These are phyloP conservation scores for Xylaria intraflava DNA, from an alignment of 495 filamentous ascomycete genomes.

Conservation along the genomic window DNA sequence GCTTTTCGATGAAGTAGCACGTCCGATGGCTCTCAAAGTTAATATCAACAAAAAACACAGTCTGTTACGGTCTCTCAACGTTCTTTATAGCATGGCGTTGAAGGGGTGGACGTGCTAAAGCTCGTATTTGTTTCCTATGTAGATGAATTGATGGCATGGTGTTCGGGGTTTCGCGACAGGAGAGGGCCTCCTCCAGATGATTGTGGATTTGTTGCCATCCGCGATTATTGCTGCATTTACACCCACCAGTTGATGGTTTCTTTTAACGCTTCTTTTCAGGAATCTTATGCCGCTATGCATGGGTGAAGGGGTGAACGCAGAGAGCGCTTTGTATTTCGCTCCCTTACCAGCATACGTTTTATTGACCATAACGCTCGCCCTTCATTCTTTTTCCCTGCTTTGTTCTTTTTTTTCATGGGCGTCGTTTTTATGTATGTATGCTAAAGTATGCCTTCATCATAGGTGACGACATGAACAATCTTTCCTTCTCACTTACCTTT, in stretches of 20 bases:
- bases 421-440: constrained; percentile 9
- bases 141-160: constrained; percentile 15
- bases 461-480: neutral
- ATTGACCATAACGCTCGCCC: neutral
- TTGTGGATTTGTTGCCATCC: neutral
- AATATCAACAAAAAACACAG: neutral
- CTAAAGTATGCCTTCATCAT: neutral
- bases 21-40: neutral
- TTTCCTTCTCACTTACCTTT: neutral
- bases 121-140: constrained; percentile 25
- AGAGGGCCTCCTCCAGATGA: neutral
- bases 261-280: neutral
- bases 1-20: neutral
- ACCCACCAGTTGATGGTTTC: neutral
- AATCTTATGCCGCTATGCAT: neutral
- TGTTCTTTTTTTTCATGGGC: neutral
- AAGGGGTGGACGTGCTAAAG: constrained; percentile 14
- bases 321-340: neutral
- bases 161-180: constrained; percentile 10
- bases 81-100: constrained; percentile 25
- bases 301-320: neutral
- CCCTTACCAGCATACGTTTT: neutral
- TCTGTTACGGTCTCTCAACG: neutral
- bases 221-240: constrained; percentile 2
- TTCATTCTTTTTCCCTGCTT: neutral